A percentile compares a stretch with the other conserved stretches of the same genome.
Evolutionary conservation across 805 yeast species (phyloP).

Genomic region (Starmerella kuoi): DNA sequence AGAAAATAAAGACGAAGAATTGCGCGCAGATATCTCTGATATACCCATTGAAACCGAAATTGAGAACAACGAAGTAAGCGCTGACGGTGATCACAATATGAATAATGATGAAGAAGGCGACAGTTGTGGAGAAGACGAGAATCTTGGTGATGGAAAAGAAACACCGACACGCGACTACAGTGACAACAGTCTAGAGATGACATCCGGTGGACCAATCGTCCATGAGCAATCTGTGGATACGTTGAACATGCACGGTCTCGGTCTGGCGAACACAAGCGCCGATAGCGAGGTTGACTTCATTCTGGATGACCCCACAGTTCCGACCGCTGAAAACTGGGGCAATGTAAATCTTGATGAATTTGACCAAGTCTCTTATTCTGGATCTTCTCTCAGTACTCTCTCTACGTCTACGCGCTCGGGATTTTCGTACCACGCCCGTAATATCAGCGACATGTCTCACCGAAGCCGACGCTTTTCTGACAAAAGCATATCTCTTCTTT

Average conservation of each 20-base stretch:
- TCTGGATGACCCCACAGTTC: neutral
- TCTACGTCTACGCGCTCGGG: conserved; percentile 13
- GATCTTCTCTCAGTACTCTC: conserved; percentile 17
- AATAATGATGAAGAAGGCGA: neutral
- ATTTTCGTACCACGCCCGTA: conserved; percentile 6
- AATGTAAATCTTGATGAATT: conserved; percentile 9
- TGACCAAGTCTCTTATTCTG: conserved; percentile 14
- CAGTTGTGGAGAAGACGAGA: neutral
- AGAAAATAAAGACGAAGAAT: no score
- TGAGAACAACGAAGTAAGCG: neutral
- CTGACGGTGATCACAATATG: neutral
- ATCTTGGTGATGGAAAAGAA: neutral
- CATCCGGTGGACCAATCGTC: conserved; percentile 1
- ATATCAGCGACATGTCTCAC: neutral
- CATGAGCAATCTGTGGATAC: conserved; percentile 16
- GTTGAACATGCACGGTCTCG: conserved; percentile 13
- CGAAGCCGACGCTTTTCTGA: neutral
- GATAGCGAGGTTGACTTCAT: conserved; percentile 11
- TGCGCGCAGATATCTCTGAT: no score
- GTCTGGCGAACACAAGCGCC: conserved; percentile 14
- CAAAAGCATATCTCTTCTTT: conserved; percentile 20
- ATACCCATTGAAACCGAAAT: no score
- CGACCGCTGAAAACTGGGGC: conserved; percentile 7
- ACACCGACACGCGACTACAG: neutral
- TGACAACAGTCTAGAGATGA: neutral